Conservation (phyloP, 371 early-diverging fungal genomes). For the Apophysomyces trapeziformis region DNA sequence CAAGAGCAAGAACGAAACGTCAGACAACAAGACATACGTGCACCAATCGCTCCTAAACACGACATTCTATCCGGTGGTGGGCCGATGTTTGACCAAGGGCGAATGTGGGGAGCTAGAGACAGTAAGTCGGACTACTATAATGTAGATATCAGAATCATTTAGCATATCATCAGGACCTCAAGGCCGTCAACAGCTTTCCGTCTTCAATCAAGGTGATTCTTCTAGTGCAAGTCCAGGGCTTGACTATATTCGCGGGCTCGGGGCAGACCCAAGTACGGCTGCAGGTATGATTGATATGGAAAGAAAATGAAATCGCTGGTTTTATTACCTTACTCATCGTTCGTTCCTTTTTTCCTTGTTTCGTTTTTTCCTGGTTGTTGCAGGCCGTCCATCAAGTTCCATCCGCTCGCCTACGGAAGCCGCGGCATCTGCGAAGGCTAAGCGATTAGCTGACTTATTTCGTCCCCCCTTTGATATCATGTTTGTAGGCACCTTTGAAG, state of each 20-base stretch:
- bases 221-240: conserved; percentile 36
- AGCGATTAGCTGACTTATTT: conserved; percentile 75
- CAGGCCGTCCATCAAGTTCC: background rate
- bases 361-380: no score
- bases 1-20: conserved; percentile 43
- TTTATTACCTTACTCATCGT: background rate
- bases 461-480: conserved; percentile 90
- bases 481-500: conserved; percentile 77
- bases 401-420: background rate
- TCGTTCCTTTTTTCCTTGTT: background rate
- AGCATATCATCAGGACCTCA: background rate
- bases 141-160: background rate
- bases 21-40: conserved; percentile 57
- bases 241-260: conserved; percentile 29
- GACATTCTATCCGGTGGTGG: conserved; percentile 71
- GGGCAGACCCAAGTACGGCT: conserved; percentile 16
- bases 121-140: background rate
- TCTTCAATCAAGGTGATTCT: conserved; percentile 58
- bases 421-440: conserved; percentile 40
- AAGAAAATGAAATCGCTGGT: background rate
- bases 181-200: conserved; percentile 27
- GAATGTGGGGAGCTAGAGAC: conserved; percentile 12
- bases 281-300: background rate
- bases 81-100: conserved; percentile 15
- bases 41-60: conserved; percentile 78